These are phyloP conservation scores for Coemansia sp. DNA, from an alignment of 192 early-diverging fungal genomes.

Conservation along the genomic window DNA sequence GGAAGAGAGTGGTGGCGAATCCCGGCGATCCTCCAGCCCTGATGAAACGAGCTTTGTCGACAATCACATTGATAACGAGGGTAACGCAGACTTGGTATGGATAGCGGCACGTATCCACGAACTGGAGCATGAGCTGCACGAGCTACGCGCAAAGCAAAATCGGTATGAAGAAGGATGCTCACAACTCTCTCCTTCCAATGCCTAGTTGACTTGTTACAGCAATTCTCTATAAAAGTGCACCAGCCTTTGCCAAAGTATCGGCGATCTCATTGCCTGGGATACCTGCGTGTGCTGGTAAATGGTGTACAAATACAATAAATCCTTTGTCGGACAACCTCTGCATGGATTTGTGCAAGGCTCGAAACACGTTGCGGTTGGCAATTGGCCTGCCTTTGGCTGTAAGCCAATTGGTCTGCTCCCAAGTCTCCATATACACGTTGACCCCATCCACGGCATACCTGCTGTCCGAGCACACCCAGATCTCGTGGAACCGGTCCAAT, in stretches of 20 bases:
- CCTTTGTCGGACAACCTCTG: conserved; percentile 11
- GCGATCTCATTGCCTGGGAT: conserved; percentile 47
- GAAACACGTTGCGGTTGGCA: conserved; percentile 43
- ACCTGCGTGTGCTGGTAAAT: conserved; percentile 38
- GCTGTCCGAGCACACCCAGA: conserved; percentile 52
- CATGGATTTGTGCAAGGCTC: conserved; percentile 12
- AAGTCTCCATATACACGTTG: conserved; percentile 41
- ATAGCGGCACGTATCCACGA: conserved; percentile 26
- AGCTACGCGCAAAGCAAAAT: background rate
- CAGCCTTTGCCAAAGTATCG: conserved; percentile 48
- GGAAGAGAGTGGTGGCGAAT: background rate
- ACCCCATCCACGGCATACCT: conserved; percentile 44
- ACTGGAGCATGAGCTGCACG: conserved; percentile 26
- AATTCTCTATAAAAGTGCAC: conserved; percentile 21
- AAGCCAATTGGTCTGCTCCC: conserved; percentile 31
- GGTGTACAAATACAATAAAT: conserved; percentile 40
- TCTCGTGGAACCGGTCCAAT: conserved; percentile 6
- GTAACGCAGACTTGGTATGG: conserved; percentile 26
- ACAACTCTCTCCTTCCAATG: background rate
- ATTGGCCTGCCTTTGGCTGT: conserved; percentile 39
- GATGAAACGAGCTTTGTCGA: conserved; percentile 4
- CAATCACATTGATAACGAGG: conserved; percentile 23
- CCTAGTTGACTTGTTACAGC: background rate
- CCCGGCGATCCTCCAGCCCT: background rate
- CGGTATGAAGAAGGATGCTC: background rate